Conservation (phyloP, 805 yeast genomes). For the Ogataea zsoltii region DNA sequence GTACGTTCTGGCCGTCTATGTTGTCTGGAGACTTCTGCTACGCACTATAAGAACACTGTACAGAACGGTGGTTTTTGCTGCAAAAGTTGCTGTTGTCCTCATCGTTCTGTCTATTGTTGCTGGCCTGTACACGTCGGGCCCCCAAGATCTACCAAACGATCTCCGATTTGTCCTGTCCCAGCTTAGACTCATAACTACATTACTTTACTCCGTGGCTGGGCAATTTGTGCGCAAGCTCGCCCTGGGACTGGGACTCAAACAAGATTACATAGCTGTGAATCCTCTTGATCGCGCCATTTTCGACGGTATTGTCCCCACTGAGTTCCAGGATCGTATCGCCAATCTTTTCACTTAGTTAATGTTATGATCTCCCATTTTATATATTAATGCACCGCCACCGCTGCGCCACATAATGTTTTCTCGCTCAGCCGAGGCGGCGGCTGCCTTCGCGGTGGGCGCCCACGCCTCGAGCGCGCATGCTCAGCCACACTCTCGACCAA, state of each 20-base stretch:
- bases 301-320: background rate
- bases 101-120: background rate
- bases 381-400: no score
- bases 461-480: background rate
- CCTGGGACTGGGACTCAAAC: constrained; percentile 1
- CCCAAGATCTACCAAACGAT: background rate
- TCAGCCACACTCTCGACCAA: background rate
- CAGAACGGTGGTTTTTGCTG: background rate
- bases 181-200: background rate
- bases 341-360: background rate
- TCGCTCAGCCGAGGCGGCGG: no score
- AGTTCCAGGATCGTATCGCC: background rate
- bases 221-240: background rate
- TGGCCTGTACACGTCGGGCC: constrained; percentile 1
- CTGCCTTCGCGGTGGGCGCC: background rate
- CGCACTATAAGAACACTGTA: constrained; percentile 2
- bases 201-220: background rate
- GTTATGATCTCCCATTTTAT: no score
- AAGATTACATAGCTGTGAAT: background rate
- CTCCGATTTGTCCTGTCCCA: background rate
- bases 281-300: background rate
- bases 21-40: background rate
- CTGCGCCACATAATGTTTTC: no score
- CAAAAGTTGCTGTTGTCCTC: background rate
- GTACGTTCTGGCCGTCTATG: background rate